Base-by-base conservation (phyloP, 2,329 filamentous ascomycete genomes). In the Cordyceps cateniannulata region DNA sequence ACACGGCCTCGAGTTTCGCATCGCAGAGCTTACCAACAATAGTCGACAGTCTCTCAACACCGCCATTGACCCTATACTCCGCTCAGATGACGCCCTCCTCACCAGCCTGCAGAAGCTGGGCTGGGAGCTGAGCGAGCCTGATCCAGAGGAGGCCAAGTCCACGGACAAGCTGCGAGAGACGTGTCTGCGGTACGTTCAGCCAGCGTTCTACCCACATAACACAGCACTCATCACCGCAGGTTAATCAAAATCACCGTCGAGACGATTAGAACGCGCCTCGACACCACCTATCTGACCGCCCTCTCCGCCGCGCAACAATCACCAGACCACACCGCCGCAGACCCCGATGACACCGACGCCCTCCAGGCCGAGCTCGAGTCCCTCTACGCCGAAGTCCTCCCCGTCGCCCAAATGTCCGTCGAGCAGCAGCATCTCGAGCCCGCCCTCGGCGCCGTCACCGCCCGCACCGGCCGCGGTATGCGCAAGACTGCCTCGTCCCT, bases 391-490 rank as follows among this genome's bases (percentile, higher is more conserved):
- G 88, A 91, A 68, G 85, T 91, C 45, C 75, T 87, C 0, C 84
- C 87, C 0, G 85, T 91, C 2, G 83, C 86, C 7, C 84, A 88
- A 63, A 90, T 91, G 84, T 84, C 87, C 0, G 79, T 86, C 1
- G 85, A 90, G 65, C 83, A 88, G 66, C 85, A 89, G 68, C 81
- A 86, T 65, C 76, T 88, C 5, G 81, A 84, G 62, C 87, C 87
- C 0, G 83, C 87, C 1, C 72, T 84, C 6, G 72, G 74, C 60
- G 73, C 76, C 0, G 69, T 81, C 5, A 72, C 78, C 7, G 70
- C 74, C 2, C 77, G 73, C 60, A 78, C 76, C 54, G 75, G 76
- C 1, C 73, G 78, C 42, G 76, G 73, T 24, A 64, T 79, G n/a
- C 71, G 70, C 10, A 76, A 77, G 38, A 78, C 81, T 0, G 73